Percentiles rank a stretch among this genome's conserved stretches.
Evolutionary conservation across 257 asterid species (phyloP).

Genomic region (Jacaranda copaia): DNA sequence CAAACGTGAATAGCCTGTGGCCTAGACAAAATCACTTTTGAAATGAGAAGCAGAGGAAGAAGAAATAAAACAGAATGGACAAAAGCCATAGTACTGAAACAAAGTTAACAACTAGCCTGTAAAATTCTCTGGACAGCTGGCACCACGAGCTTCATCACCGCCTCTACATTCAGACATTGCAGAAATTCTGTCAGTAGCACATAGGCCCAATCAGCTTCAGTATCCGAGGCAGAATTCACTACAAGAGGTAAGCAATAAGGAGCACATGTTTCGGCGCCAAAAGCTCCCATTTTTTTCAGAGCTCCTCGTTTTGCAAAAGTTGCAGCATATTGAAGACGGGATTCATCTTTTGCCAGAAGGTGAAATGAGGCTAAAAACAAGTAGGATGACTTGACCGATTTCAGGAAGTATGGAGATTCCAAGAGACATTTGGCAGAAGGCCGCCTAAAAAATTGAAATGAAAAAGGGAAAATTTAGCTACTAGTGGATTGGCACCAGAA

Average conservation of each 20-base stretch:
- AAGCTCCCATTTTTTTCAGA: slow-evolving; percentile 77
- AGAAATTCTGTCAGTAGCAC: slow-evolving; percentile 77
- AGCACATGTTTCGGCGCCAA: slow-evolving; percentile 92
- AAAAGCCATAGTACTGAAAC: slow-evolving; percentile 31
- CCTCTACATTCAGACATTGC: slow-evolving; percentile 68
- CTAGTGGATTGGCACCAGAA: not conserved
- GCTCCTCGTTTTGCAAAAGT: slow-evolving; percentile 86
- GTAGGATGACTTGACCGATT: slow-evolving; percentile 79
- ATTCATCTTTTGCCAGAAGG: slow-evolving; percentile 79
- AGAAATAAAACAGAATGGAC: slow-evolving; percentile 13
- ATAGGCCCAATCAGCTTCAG: slow-evolving; percentile 90
- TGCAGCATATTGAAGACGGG: slow-evolving; percentile 89
- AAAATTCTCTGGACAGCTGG: slow-evolving; percentile 89
- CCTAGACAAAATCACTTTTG: slow-evolving; percentile 57
- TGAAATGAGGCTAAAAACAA: slow-evolving; percentile 88
- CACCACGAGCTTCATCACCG: slow-evolving; percentile 63
- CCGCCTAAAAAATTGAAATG: slow-evolving; percentile 66
- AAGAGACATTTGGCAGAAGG: slow-evolving; percentile 87
- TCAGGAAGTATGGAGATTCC: slow-evolving; percentile 90
- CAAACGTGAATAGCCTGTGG: slow-evolving; percentile 77
- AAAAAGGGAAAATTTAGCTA: slow-evolving; percentile 34
- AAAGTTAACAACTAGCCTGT: slow-evolving; percentile 67
- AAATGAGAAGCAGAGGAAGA: slow-evolving; percentile 35
- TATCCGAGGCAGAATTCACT: slow-evolving; percentile 66
- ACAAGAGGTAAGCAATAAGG: slow-evolving; percentile 86